These are phyloP conservation scores for Paracorniculantispora psalliotae DNA, from an alignment of 2,329 filamentous ascomycete species.

Conservation along the genomic window DNA sequence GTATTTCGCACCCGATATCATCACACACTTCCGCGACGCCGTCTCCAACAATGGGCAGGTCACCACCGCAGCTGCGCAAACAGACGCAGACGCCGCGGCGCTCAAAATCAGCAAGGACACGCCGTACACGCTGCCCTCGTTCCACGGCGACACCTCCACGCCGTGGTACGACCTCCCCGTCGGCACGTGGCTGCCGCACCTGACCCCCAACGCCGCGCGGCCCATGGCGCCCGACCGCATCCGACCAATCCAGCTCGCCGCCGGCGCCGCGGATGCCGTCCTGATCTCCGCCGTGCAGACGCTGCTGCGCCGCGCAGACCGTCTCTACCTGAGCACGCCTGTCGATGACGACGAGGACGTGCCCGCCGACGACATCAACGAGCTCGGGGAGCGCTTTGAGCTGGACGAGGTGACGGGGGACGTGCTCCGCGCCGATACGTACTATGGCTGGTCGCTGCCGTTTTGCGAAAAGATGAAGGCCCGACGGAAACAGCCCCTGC, in stretches of 20 bases:
- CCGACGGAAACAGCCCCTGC: constrained; percentile 19
- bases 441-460: constrained; percentile 79
- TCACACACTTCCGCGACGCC: constrained; percentile 55
- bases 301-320: constrained; percentile 64
- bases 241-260: constrained; percentile 63
- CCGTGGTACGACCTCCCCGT: constrained; percentile 82
- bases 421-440: constrained; percentile 62
- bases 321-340: constrained; percentile 53
- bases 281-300: constrained; percentile 64
- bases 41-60: constrained; percentile 33
- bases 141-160: constrained; percentile 67
- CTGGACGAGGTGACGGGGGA: constrained; percentile 63
- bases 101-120: constrained; percentile 45
- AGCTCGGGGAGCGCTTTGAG: constrained; percentile 65
- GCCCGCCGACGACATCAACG: constrained; percentile 61
- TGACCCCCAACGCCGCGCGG: constrained; percentile 68
- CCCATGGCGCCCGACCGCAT: constrained; percentile 69
- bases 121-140: constrained; percentile 67
- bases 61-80: neutral
- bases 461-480: constrained; percentile 79
- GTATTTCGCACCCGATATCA: constrained; percentile 53
- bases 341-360: neutral
- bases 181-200: constrained; percentile 72
- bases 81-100: constrained; percentile 19
- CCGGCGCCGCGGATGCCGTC: constrained; percentile 63